These are phyloP conservation scores for Geosmithia morbida DNA, from an alignment of 2,329 filamentous ascomycete species.

Conservation along the genomic window DNA sequence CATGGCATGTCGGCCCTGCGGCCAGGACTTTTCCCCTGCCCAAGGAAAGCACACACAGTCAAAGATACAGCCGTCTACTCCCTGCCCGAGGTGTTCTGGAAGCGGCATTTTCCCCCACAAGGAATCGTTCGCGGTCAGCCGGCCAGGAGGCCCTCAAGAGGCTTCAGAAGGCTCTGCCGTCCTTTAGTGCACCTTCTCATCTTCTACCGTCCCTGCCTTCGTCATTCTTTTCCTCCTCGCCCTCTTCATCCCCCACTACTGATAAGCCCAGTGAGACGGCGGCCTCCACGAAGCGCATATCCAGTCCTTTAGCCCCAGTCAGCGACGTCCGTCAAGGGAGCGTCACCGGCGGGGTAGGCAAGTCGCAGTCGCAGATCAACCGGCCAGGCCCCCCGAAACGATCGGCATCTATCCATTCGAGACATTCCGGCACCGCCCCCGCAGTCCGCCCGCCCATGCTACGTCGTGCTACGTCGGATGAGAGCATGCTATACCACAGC, in stretches of 20 bases:
- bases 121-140: constrained; percentile 37
- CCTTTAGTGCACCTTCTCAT: constrained; percentile 20
- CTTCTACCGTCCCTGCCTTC: constrained; percentile 26
- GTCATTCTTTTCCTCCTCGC: constrained; percentile 18
- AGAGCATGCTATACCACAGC: constrained; percentile 62
- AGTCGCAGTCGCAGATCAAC: not conserved
- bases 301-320: not conserved
- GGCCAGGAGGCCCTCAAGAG: constrained; percentile 43
- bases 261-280: not conserved
- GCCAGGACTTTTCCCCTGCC: constrained; percentile 4
- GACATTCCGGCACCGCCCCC: not conserved
- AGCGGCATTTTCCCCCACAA: constrained; percentile 28
- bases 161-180: constrained; percentile 41
- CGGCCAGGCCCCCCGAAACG: not conserved
- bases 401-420: not conserved
- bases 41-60: not conserved
- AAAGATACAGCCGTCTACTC: not conserved
- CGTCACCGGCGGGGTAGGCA: too few species aligned
- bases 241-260: not conserved
- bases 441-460: constrained; percentile 11
- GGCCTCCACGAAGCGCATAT: not conserved
- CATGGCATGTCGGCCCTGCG: constrained; percentile 3
- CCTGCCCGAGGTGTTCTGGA: constrained; percentile 19
- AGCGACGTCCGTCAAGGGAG: not conserved
- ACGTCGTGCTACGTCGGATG: constrained; percentile 36